These are phyloP conservation scores for Suillus subalutaceus DNA, from an alignment of 768 basidiomycete species.

Conservation along the genomic window DNA sequence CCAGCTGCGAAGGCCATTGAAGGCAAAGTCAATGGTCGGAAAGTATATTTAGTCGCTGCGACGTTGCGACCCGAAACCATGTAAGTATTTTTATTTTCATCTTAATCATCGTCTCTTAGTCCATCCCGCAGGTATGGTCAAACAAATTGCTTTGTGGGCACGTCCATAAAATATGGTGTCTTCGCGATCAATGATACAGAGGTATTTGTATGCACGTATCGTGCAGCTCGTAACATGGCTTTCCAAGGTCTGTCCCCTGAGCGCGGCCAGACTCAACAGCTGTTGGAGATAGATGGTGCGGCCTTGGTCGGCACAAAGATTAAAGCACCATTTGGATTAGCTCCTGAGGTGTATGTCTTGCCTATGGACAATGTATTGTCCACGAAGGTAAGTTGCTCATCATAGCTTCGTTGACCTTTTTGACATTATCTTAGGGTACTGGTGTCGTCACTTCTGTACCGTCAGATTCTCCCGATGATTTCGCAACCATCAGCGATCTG, in stretches of 20 bases:
- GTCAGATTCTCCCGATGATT: slow-evolving; percentile 98
- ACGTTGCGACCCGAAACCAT: slow-evolving; percentile 97
- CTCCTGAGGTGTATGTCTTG: slow-evolving; percentile 89
- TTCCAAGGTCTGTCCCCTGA: slow-evolving; percentile 85
- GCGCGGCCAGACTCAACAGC: slow-evolving; percentile 71
- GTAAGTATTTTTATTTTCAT: slow-evolving; percentile 45
- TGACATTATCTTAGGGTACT: slow-evolving; percentile 65
- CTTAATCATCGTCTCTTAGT: background rate
- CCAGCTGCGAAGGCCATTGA: slow-evolving; percentile 65
- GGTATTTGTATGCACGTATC: slow-evolving; percentile 85
- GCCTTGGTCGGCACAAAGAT: slow-evolving; percentile 87
- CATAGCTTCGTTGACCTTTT: background rate
- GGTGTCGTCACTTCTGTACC: slow-evolving; percentile 98
- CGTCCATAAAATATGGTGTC: slow-evolving; percentile 87
- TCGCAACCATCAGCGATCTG: slow-evolving; percentile 83
- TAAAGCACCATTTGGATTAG: slow-evolving; percentile 81
- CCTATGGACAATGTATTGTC: slow-evolving; percentile 99
- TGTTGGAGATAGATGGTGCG: slow-evolving; percentile 78
- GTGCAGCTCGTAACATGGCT: slow-evolving; percentile 96
- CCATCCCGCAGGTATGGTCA: slow-evolving; percentile 80
- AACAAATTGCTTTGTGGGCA: slow-evolving; percentile 96
- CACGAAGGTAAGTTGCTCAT: slow-evolving; percentile 68
- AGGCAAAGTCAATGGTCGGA: slow-evolving; percentile 72
- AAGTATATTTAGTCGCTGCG: slow-evolving; percentile 92
- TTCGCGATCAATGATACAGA: slow-evolving; percentile 87